Base-by-base conservation (phyloP, 176 grass and related monocot genomes). In the Hordeum marinum region DNA sequence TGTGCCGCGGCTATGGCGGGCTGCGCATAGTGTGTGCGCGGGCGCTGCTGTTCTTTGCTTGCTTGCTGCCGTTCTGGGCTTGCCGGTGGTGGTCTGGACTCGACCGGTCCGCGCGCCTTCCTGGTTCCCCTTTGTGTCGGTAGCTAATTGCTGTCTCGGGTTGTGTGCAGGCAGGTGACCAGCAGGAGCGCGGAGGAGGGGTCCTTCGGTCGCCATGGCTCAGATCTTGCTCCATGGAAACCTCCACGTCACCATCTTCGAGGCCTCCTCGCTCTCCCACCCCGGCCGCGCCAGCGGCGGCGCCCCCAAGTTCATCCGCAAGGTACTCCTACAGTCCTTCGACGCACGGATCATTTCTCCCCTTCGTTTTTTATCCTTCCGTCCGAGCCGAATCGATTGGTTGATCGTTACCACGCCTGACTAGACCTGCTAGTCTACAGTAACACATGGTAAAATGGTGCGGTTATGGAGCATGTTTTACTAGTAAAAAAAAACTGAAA, bases 151-250 rank as follows among this genome's bases (percentile, higher is more conserved):
- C 76, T 13, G 10, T 8, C 42, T 74, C 24, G 2, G 1, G 7
- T 57, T 21, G 17, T 54, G 45, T 34, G 45, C 27, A 21, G 72
- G 80, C 68, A 72, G 52, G 79, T 40, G 41, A 75, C 7, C 13
- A 6, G 68, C 27, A 21, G 4, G 71, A 59, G 77, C 37, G 59
- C 29, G 57, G 57, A 31, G 40, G 60, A 42, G 48, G 85, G 69
- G 39, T 72, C 69, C 40, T 45, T 43, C 11, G 54, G 71, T 3
- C 42, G 55, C 52, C 87, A 95, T 95, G 93, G 90, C 90, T 62
- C 85, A 84, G 79, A 86, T 92, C 88, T 32, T 95, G 90, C 90
- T 95, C 70, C 93, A 95, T 57, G 93, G 93, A 29, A 95, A 85
- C 72, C 93, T 95, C 80, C 90, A 95, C 77, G 87, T 83, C 59